A percentile compares a stretch with the other conserved stretches of the same genome.
Conservation (phyloP, 73 alveolate genomes). For the Urostyla sp. region DNA sequence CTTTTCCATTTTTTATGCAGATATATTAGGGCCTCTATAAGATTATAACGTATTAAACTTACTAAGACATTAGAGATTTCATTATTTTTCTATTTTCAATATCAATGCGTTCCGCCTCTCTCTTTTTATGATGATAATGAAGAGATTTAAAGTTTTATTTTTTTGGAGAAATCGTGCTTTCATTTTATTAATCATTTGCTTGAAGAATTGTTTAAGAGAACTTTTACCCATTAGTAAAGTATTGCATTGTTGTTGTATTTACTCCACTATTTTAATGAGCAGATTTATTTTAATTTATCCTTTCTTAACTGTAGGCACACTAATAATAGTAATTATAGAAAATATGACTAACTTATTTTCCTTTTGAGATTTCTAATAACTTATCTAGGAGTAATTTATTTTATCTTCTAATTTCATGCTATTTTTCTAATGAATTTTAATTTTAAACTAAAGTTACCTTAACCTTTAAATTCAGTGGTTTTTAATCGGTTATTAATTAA, state of each 20-base stretch:
- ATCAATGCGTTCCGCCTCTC: conserved; percentile 39
- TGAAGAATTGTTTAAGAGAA: too few species aligned
- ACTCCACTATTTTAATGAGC: too few species aligned
- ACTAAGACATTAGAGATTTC: not conserved
- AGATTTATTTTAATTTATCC: not conserved
- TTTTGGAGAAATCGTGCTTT: too few species aligned
- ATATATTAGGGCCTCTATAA: conserved; percentile 8
- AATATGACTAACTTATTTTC: conserved; percentile 1
- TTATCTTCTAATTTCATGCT: conserved; percentile 14
- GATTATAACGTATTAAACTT: not conserved
- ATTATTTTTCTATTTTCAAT: conserved; percentile 32
- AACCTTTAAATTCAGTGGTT: conserved; percentile 14
- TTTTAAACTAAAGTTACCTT: conserved; percentile 10
- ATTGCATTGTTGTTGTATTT: too few species aligned
- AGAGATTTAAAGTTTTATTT: too few species aligned
- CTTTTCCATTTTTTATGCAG: conserved; percentile 17
- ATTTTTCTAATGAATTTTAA: not conserved
- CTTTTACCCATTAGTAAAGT: too few species aligned
- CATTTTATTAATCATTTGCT: too few species aligned
- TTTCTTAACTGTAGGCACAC: not conserved
- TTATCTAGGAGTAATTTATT: conserved; percentile 27
- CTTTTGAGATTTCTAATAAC: conserved; percentile 42
- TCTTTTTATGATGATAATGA: conserved; percentile 12
- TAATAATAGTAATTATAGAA: not conserved
- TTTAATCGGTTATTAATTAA: conserved; percentile 12